A percentile compares a stretch with the other conserved stretches of the same genome.
Conservation (phyloP, 140 eudicot species). For the Cichorium intybus region DNA sequence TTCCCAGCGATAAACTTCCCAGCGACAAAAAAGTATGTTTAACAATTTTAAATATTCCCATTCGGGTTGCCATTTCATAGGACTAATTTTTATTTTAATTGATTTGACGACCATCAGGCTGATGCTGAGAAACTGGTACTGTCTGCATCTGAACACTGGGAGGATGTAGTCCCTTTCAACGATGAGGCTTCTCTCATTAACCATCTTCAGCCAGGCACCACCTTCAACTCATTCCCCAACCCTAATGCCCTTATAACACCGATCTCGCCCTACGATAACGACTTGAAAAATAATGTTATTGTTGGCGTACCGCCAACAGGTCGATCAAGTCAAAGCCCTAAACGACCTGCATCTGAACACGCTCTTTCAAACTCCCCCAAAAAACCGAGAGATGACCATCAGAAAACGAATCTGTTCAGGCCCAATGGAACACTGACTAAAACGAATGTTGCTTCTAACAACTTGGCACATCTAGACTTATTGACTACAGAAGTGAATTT, state of each 20-base stretch:
- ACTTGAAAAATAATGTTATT: neutral
- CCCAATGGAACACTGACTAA: neutral
- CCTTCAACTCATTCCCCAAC: neutral
- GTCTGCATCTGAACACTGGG: constrained; percentile 38
- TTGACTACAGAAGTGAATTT: neutral
- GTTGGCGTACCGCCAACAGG: neutral
- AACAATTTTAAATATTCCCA: too few species aligned
- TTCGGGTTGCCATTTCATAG: neutral
- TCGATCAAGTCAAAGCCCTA: constrained; percentile 30
- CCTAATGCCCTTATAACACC: constrained; percentile 2
- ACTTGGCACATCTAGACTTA: neutral
- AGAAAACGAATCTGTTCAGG: constrained; percentile 2
- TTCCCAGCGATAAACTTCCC: constrained; percentile 25
- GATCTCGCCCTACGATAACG: neutral
- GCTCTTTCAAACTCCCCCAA: constrained; percentile 24
- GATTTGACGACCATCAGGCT: constrained; percentile 29
- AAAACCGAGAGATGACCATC: constrained; percentile 17
- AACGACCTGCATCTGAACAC: constrained; percentile 26
- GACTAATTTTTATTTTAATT: neutral
- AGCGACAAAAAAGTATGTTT: constrained; percentile 27
- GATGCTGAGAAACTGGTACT: constrained; percentile 30
- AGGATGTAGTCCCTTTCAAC: constrained; percentile 17
- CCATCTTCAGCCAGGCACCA: constrained; percentile 12
- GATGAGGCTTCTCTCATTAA: constrained; percentile 27
- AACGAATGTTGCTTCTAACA: neutral